These are phyloP conservation scores for Stephanodiscus triporus DNA, from an alignment of 108 stramenopile genomes.

Conservation along the genomic window DNA sequence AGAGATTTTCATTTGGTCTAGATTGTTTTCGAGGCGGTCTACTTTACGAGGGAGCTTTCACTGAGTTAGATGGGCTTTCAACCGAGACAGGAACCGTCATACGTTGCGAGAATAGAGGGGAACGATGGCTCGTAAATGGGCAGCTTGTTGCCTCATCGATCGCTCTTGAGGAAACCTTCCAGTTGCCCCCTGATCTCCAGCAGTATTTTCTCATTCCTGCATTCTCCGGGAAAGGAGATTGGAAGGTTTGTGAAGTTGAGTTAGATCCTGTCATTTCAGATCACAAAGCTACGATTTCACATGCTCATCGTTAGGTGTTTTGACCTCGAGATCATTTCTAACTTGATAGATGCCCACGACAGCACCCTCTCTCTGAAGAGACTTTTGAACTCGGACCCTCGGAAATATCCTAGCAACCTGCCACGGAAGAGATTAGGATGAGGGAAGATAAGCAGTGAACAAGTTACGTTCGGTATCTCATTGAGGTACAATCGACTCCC, in stretches of 20 bases:
- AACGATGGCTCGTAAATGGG: conserved; percentile 47
- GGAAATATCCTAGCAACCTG: background rate
- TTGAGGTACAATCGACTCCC: background rate
- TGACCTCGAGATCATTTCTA: background rate
- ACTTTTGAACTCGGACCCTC: no score
- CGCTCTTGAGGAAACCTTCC: conserved; percentile 50
- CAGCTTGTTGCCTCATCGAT: conserved; percentile 47
- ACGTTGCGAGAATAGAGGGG: conserved; percentile 46
- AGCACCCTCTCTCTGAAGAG: background rate
- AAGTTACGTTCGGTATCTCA: background rate
- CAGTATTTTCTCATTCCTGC: conserved; percentile 46
- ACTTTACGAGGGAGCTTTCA: conserved; percentile 49
- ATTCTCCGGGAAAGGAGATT: conserved; percentile 50
- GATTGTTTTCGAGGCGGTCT: conserved; percentile 52
- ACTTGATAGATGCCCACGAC: background rate
- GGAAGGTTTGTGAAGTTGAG: conserved; percentile 53
- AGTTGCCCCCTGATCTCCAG: conserved; percentile 49
- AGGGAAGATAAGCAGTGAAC: background rate
- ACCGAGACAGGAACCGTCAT: conserved; percentile 45
- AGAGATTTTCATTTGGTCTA: conserved; percentile 45
- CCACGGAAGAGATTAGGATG: no score
- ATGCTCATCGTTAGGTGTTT: conserved; percentile 10
- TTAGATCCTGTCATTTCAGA: conserved; percentile 38
- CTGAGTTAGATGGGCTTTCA: conserved; percentile 46
- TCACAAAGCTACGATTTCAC: conserved; percentile 42